A percentile compares a stretch with the other conserved stretches of the same genome.
These are phyloP conservation scores for Schizochytrium sp. DNA, from an alignment of 108 stramenopile genomes.

Conservation along the genomic window DNA sequence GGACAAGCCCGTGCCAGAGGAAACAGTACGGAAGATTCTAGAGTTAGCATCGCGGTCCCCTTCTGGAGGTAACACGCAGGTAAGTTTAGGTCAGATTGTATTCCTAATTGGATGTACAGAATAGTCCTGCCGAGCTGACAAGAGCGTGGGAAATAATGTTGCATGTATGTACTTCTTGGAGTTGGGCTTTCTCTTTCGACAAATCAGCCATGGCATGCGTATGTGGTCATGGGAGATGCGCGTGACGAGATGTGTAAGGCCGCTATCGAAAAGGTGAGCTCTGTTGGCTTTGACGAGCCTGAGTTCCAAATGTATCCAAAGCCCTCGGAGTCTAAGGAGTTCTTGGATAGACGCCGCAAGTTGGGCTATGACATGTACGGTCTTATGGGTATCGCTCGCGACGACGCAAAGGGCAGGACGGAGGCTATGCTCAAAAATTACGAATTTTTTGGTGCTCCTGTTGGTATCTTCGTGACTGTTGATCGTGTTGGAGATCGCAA, in stretches of 20 bases:
- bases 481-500: slow-evolving; percentile 19
- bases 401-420: not conserved
- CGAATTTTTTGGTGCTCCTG: slow-evolving; percentile 37
- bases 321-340: not conserved
- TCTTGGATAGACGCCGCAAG: not conserved
- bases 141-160: not conserved
- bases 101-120: not conserved
- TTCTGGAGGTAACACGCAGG: slow-evolving; percentile 1
- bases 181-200: not conserved
- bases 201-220: slow-evolving; percentile 47
- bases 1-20: slow-evolving; percentile 14
- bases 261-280: not conserved
- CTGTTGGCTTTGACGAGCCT: not conserved
- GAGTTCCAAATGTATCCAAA: slow-evolving; percentile 40
- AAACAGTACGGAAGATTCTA: slow-evolving; percentile 1
- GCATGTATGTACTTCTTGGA: not conserved
- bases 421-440: slow-evolving; percentile 42
- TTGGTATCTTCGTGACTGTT: slow-evolving; percentile 24
- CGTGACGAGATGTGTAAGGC: not conserved
- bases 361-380: slow-evolving; percentile 11
- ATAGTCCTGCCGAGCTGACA: not conserved
- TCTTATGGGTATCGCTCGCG: not conserved
- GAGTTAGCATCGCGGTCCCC: slow-evolving; percentile 16
- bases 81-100: not conserved
- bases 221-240: slow-evolving; percentile 45